Conservation (phyloP, 2,329 filamentous ascomycete species). For the Fusarium floridanum region DNA sequence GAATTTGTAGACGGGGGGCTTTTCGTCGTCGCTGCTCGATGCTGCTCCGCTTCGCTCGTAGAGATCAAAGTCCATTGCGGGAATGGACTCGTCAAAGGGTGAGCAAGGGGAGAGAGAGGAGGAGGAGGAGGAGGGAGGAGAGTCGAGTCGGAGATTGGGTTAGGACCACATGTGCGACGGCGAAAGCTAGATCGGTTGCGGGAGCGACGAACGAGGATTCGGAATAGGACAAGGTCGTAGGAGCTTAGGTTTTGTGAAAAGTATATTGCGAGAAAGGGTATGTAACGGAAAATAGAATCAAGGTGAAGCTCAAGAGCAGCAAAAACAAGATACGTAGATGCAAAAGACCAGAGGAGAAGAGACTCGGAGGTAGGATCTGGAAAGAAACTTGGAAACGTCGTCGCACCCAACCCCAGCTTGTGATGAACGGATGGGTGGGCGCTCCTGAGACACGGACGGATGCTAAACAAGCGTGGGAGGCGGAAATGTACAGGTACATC, state of each 20-base stretch:
- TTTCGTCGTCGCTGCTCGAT: conserved; percentile 38
- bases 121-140: conserved; percentile 11
- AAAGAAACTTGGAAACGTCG: conserved; percentile 41
- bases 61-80: conserved; percentile 43
- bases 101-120: conserved; percentile 3
- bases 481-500: conserved; percentile 24
- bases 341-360: conserved; percentile 7
- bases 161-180: conserved; percentile 45
- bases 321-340: conserved; percentile 9
- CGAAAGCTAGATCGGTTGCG: conserved; percentile 32
- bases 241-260: background rate
- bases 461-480: background rate
- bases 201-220: conserved; percentile 36
- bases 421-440: conserved; percentile 35
- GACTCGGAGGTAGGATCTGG: conserved; percentile 8
- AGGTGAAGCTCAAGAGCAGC: background rate
- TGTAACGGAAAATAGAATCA: background rate
- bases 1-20: conserved; percentile 78
- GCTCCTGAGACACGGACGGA: conserved; percentile 31
- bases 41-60: conserved; percentile 41
- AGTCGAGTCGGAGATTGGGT: conserved; percentile 30
- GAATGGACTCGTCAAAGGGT: background rate
- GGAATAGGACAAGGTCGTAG: conserved; percentile 20
- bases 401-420: conserved; percentile 32
- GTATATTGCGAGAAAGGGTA: background rate